Percentiles rank a stretch among this genome's conserved stretches.
Evolutionary conservation across 352 stramenopile species (phyloP).

Genomic region (Phytophthora ohioensis): DNA sequence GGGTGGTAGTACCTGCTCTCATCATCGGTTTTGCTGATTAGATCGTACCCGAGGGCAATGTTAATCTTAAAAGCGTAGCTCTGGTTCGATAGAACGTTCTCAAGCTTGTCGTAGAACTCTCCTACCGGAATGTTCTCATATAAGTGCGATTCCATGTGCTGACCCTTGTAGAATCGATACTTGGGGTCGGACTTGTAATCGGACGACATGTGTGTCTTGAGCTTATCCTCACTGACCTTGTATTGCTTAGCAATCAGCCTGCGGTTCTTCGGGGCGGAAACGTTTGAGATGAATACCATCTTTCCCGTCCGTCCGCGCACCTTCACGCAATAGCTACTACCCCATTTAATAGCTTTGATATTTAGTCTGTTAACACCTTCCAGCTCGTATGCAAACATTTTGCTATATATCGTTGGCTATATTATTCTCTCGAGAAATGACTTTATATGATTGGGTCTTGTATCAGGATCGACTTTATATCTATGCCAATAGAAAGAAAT

Average conservation of each 20-base stretch:
- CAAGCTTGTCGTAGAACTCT: conserved; percentile 19
- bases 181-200: background rate
- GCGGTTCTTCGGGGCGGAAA: background rate
- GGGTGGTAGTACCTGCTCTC: conserved; percentile 2
- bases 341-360: conserved; percentile 6
- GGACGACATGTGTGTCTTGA: background rate
- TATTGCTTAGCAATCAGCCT: conserved; percentile 3
- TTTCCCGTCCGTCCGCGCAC: background rate
- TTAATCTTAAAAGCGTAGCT: conserved; percentile 13
- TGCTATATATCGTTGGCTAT: conserved; percentile 2
- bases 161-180: conserved; percentile 4
- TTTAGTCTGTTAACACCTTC: conserved; percentile 12
- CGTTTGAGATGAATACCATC: background rate
- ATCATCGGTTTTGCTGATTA: conserved; percentile 3
- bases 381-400: conserved; percentile 12
- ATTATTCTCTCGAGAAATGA: conserved; percentile 2
- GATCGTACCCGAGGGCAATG: conserved; percentile 19
- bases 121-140: background rate
- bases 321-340: conserved; percentile 5
- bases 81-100: conserved; percentile 6
- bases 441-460: conserved; percentile 14
- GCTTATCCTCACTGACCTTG: background rate
- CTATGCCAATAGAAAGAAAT: background rate
- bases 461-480: conserved; percentile 18
- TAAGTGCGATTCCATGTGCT: background rate